A percentile compares a stretch with the other conserved stretches of the same genome.
These are phyloP conservation scores for Arachnomyces sp. DNA, from an alignment of 2,329 filamentous ascomycete species.

Conservation along the genomic window DNA sequence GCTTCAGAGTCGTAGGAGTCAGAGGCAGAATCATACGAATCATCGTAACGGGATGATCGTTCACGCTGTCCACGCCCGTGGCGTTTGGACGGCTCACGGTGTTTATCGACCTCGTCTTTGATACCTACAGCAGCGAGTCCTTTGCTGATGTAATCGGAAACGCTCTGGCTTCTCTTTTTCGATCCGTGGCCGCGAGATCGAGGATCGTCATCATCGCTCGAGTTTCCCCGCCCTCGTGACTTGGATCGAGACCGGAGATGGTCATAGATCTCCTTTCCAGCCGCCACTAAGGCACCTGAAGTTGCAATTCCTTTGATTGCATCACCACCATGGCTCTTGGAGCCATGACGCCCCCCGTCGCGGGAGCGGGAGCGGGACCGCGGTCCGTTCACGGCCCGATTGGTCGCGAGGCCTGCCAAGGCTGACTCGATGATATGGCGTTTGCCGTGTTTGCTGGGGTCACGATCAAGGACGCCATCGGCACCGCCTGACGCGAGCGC, in stretches of 20 bases:
- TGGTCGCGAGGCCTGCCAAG: slow-evolving; percentile 78
- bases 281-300: slow-evolving; percentile 38
- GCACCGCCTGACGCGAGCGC: slow-evolving; percentile 79
- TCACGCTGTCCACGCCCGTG: slow-evolving; percentile 26
- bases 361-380: slow-evolving; percentile 64
- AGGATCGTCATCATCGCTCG: slow-evolving; percentile 47
- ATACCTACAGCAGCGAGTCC: slow-evolving; percentile 40
- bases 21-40: slow-evolving; percentile 30
- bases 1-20: slow-evolving; percentile 30
- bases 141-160: slow-evolving; percentile 38
- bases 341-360: slow-evolving; percentile 32
- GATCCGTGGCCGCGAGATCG: slow-evolving; percentile 43
- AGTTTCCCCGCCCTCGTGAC: slow-evolving; percentile 26
- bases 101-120: slow-evolving; percentile 21
- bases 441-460: slow-evolving; percentile 64
- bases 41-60: slow-evolving; percentile 25
- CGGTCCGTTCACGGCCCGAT: slow-evolving; percentile 75
- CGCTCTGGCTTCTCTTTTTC: slow-evolving; percentile 38
- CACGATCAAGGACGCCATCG: slow-evolving; percentile 62
- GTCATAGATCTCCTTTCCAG: slow-evolving; percentile 40
- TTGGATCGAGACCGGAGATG: slow-evolving; percentile 38
- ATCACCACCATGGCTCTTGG: slow-evolving; percentile 34
- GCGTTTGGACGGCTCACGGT: slow-evolving; percentile 23
- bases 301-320: slow-evolving; percentile 36
- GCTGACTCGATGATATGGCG: slow-evolving; percentile 79